phyloP scores from a whole-genome alignment of 345 rosid genomes.

The Nasturtium officinale region DNA sequence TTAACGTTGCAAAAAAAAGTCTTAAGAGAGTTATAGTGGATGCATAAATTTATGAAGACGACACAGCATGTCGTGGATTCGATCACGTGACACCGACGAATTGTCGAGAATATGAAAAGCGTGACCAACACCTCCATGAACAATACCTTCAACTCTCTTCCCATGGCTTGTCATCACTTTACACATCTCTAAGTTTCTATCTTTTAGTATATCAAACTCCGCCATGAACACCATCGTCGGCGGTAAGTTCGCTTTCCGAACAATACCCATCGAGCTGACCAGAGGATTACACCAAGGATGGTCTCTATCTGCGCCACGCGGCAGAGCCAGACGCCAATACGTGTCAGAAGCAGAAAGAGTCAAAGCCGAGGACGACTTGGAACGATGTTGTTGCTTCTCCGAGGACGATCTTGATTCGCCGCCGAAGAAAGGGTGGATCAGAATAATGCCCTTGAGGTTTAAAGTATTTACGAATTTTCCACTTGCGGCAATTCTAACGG shows the following conservation, averaged over 20 bases:
- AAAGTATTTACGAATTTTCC: slow-evolving; percentile 27
- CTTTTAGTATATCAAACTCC: slow-evolving; percentile 67
- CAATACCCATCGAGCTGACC: slow-evolving; percentile 18
- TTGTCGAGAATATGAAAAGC: slow-evolving; percentile 67
- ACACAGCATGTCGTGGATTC: slow-evolving; percentile 62
- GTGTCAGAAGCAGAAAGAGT: slow-evolving; percentile 65
- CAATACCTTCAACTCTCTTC: slow-evolving; percentile 56
- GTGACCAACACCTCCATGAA: slow-evolving; percentile 74
- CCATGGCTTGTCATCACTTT: slow-evolving; percentile 52
- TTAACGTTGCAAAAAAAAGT: not conserved
- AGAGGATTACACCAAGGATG: slow-evolving; percentile 87
- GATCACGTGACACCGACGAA: slow-evolving; percentile 44
- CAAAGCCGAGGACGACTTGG: slow-evolving; percentile 56
- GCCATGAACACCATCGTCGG: slow-evolving; percentile 61
- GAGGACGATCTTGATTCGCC: slow-evolving; percentile 58
- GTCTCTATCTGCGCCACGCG: slow-evolving; percentile 64
- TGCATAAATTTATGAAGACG: slow-evolving; percentile 59
- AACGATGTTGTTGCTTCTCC: slow-evolving; percentile 49
- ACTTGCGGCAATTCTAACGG: slow-evolving; percentile 40
- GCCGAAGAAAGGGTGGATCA: slow-evolving; percentile 79
- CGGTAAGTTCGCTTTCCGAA: slow-evolving; percentile 35
- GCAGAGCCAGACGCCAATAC: slow-evolving; percentile 81
- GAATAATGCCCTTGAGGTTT: slow-evolving; percentile 53
- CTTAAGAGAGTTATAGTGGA: not conserved
- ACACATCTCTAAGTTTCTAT: slow-evolving; percentile 63